Evolutionary conservation across 2,329 filamentous ascomycete species (phyloP), one percentile per base, ranked within the genome.

Genomic region (Fusarium sp.): DNA sequence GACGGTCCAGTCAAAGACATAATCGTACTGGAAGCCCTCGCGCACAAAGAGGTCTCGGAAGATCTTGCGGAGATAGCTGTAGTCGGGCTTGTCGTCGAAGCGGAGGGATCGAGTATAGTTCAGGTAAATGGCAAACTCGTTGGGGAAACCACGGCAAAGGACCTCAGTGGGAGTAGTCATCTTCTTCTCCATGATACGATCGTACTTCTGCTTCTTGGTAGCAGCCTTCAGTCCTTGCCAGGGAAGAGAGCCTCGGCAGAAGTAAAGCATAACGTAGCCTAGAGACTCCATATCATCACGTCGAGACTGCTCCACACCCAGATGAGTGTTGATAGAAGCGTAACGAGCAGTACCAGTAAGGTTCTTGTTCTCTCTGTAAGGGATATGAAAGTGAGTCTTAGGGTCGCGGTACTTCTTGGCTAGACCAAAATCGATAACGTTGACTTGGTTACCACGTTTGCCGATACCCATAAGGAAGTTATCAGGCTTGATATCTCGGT

Each of bases 121-220:
- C 55, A 99, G 89, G 83, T 99, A 99, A 82, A 98, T 98, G 85
- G 95, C 94, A 77, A 99, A 99, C 85, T 99, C 96, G 82, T 98
- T 98, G 76, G 96, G 96, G 87, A 99, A 98, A 74, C 96, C 96
- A 81, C 95, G 94, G 90, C 96, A 99, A 51, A 99, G 93, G 50
- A 98, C 94, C 84, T 99, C 95, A 75, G 95, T 98, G 11, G 96
- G 94, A 5, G 96, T 99, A 16, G 96, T 99, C 96, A 98, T 98
- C 93, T 99, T 99, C 91, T 99, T 99, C 88, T 99, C 96, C 95
- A 98, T 98, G 85, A 99, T 99, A 72, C 95, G 90, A 84, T 99
- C 96, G 80, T 99, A 98, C 87, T 99, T 99, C 86, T 98, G 95
- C 91, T 98, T 98, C 90, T 98, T 98, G 74, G 94, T 98, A 75